Percentiles rank a stretch among this genome's conserved stretches.
Evolutionary conservation across 1,139 yeast species (phyloP).

Genomic region (Protomyces macrosporus): DNA sequence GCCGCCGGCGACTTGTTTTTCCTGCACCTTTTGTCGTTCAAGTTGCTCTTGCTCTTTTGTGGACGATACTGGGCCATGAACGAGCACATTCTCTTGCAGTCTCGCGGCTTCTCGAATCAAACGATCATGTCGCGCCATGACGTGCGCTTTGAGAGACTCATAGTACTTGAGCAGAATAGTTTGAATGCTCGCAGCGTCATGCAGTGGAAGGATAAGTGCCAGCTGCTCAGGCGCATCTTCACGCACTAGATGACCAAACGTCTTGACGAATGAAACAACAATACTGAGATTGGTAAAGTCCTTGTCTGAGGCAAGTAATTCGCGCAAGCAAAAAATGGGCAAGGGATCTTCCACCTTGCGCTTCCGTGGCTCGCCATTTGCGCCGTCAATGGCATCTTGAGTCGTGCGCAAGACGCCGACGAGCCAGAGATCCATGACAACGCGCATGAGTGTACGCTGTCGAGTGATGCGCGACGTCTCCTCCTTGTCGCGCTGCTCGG

Average conservation of each 20-base stretch:
- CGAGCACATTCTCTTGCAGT: slow-evolving; percentile 1
- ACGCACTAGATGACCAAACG: slow-evolving; percentile 33
- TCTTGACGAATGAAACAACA: slow-evolving; percentile 50
- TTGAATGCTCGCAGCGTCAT: slow-evolving; percentile 28
- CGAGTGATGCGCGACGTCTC: slow-evolving; percentile 41
- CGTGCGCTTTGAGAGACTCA: slow-evolving; percentile 44
- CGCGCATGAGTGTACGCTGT: slow-evolving; percentile 50
- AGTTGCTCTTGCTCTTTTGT: neutral
- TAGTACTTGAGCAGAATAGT: slow-evolving; percentile 43
- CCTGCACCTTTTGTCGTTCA: slow-evolving; percentile 38
- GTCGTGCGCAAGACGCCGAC: slow-evolving; percentile 53
- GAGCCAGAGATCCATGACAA: slow-evolving; percentile 58
- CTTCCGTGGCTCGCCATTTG: slow-evolving; percentile 5
- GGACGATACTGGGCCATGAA: neutral
- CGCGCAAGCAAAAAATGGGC: slow-evolving; percentile 38
- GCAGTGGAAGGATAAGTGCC: neutral
- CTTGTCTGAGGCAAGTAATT: slow-evolving; percentile 34
- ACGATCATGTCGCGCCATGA: slow-evolving; percentile 41
- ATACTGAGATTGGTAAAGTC: slow-evolving; percentile 39
- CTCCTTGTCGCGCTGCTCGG: slow-evolving; percentile 44
- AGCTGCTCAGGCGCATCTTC: neutral
- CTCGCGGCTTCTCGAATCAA: slow-evolving; percentile 34
- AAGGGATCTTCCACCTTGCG: slow-evolving; percentile 34
- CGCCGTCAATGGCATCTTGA: slow-evolving; percentile 38
- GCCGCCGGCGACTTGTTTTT: slow-evolving; percentile 47